Evolutionary conservation across 495 filamentous ascomycete species (phyloP), one percentile per base, ranked within the genome.

Genomic region (Xylaria grammica): DNA sequence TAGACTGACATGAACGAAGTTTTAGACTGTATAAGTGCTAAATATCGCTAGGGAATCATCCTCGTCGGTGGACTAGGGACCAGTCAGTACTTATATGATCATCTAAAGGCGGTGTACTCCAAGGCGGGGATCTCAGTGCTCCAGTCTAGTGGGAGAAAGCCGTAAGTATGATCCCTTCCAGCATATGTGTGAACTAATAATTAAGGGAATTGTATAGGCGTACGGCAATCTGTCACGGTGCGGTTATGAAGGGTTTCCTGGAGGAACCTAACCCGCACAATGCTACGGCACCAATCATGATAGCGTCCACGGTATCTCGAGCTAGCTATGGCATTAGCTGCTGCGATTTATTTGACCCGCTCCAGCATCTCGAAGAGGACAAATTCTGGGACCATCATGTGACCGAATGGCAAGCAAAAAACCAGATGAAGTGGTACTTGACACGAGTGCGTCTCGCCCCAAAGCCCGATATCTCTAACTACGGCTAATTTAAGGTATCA

Each of bases 31-130:
- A 11, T 50, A 0, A 48, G 42, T 50, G 10, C 26, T 20, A 17
- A 42, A 15, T 30, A 5, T 20, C 10, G 5, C 4, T 24, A 68
- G 66, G 63, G 62, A 0, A 72, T 72, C 46, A 67, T 74, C 19
- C 68, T 72, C 4, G 72, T 72, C 1, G 72, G 72, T 8, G 70
- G 72, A 8, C 65, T 74, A 3, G 70, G 72, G 2, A 38, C 52
- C 6, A 71, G 67, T 17, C 63, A 50, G 11, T 74, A 71, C 51
- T 58, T 74, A 5, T 65, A 66, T 42, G 58, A 66, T 0, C 40
- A 42, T 10, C 61, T 74, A 30, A 54, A 54, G 13, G 50, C 55
- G 9, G 30, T 40, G 10, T 60, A 68, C 29, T 29, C 9, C 0
- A 46, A 27, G n/a, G n/a, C 51, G 1, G 30, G 34, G 6, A 60